Conservation (phyloP, 2,329 filamentous ascomycete genomes). For the Colletotrichum costaricense region DNA sequence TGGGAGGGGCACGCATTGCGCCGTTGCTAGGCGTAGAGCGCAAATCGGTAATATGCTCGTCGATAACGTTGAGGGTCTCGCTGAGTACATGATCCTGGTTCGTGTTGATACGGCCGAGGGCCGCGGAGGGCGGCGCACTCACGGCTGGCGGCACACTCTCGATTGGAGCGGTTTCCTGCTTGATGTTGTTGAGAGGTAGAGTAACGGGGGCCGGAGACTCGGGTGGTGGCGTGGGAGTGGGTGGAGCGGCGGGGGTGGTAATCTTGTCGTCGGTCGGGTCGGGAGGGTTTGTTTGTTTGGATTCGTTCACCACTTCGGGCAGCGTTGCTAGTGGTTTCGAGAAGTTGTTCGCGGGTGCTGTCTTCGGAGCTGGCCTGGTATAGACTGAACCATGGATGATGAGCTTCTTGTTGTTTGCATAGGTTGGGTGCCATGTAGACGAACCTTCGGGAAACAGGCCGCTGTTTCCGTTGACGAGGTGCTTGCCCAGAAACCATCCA, state of each 20-base stretch:
- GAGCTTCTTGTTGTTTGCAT: conserved; percentile 19
- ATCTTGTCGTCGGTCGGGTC: conserved; percentile 5
- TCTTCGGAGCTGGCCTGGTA: conserved; percentile 67
- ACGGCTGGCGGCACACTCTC: conserved; percentile 51
- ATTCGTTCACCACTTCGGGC: conserved; percentile 44
- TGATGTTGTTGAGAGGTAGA: conserved; percentile 55
- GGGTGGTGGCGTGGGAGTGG: conserved; percentile 41
- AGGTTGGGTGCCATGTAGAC: conserved; percentile 42
- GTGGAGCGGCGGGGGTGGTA: conserved; percentile 20
- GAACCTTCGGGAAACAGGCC: conserved; percentile 87
- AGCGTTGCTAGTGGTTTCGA: conserved; percentile 45
- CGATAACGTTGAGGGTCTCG: conserved; percentile 94
- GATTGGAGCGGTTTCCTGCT: conserved; percentile 44
- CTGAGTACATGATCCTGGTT: conserved; percentile 82
- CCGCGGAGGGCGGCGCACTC: conserved; percentile 20
- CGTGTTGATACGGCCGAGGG: conserved; percentile 53
- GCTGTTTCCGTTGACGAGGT: conserved; percentile 77
- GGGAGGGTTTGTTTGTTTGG: conserved; percentile 32
- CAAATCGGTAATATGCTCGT: conserved; percentile 95
- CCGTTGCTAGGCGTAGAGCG: conserved; percentile 65
- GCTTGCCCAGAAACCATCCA: conserved; percentile 84
- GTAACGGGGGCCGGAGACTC: conserved; percentile 48
- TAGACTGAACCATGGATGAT: conserved; percentile 62
- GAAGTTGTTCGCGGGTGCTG: conserved; percentile 43
- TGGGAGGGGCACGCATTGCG: conserved; percentile 63